These are phyloP conservation scores for Carnegiea gigantea DNA, from an alignment of 179 eudicot genomes.

Conservation along the genomic window DNA sequence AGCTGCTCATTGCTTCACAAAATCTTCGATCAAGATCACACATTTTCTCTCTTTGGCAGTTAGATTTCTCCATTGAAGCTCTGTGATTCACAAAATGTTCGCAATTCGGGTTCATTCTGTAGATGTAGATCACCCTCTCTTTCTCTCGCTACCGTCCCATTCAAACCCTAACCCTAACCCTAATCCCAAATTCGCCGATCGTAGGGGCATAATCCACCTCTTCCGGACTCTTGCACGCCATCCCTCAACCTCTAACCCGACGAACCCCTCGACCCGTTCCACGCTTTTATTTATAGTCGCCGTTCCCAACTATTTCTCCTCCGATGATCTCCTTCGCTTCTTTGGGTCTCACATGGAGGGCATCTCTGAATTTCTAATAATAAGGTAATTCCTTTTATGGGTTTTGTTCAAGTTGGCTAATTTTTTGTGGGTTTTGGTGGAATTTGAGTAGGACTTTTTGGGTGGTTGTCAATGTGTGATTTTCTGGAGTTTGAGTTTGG, in stretches of 20 bases:
- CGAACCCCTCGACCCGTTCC: slow-evolving; percentile 31
- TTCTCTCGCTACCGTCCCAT: slow-evolving; percentile 33
- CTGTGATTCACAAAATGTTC: slow-evolving; percentile 39
- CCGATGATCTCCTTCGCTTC: slow-evolving; percentile 57
- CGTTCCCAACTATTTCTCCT: slow-evolving; percentile 69
- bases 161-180: slow-evolving; percentile 21
- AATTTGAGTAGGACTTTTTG: slow-evolving; percentile 8
- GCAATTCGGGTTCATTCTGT: slow-evolving; percentile 62
- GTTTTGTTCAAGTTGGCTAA: slow-evolving; percentile 10
- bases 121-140: slow-evolving; percentile 52
- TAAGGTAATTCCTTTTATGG: slow-evolving; percentile 27
- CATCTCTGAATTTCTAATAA: slow-evolving; percentile 30
- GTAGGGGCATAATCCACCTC: slow-evolving; percentile 66
- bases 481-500: slow-evolving; percentile 7
- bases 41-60: not conserved
- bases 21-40: slow-evolving; percentile 12
- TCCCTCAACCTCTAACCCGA: slow-evolving; percentile 30
- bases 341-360: slow-evolving; percentile 39
- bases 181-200: slow-evolving; percentile 39
- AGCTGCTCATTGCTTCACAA: not conserved
- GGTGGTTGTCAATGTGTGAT: slow-evolving; percentile 9
- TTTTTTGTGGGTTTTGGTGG: slow-evolving; percentile 8
- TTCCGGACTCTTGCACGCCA: slow-evolving; percentile 42
- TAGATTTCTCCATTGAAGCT: not conserved
- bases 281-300: slow-evolving; percentile 62